Conservation (phyloP, 2,329 filamentous ascomycete species). For the Phoma herbarum region DNA sequence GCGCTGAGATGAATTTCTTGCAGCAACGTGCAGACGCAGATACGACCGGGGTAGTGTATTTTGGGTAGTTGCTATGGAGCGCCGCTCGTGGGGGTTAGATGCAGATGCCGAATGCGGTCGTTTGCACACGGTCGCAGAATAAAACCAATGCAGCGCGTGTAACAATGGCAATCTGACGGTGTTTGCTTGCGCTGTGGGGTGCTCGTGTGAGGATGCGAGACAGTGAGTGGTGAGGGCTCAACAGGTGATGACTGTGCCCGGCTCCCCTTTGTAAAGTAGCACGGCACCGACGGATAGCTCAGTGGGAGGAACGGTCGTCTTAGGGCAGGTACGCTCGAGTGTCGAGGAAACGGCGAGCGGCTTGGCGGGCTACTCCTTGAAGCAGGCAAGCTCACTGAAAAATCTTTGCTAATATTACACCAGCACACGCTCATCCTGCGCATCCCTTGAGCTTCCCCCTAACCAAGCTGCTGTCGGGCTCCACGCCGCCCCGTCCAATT, state of each 20-base stretch:
- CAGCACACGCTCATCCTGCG: constrained; percentile 21
- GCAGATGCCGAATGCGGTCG: constrained; percentile 30
- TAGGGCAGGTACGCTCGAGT: constrained; percentile 26
- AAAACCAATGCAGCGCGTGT: constrained; percentile 19
- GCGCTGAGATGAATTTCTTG: constrained; percentile 23
- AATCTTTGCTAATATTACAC: constrained; percentile 23
- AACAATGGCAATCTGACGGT: constrained; percentile 1
- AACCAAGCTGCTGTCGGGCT: constrained; percentile 23
- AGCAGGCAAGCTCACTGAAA: constrained; percentile 23
- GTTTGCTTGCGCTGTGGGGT: neutral
- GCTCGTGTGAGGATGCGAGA: constrained; percentile 10
- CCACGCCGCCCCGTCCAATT: constrained; percentile 27
- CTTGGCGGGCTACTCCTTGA: constrained; percentile 27
- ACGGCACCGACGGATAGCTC: constrained; percentile 21
- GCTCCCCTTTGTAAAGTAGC: constrained; percentile 21
- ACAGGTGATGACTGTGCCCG: constrained; percentile 9
- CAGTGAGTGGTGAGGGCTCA: constrained; percentile 6
- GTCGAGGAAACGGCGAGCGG: constrained; percentile 26
- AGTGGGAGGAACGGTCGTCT: constrained; percentile 21
- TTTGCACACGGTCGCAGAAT: constrained; percentile 17
- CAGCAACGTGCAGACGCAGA: constrained; percentile 22
- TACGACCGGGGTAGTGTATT: constrained; percentile 24
- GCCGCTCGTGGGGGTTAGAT: constrained; percentile 30
- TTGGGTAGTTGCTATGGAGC: constrained; percentile 35
- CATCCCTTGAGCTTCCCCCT: constrained; percentile 22